Conservation (phyloP, 169 alveolate species). For the Eimeria acervulina region DNA sequence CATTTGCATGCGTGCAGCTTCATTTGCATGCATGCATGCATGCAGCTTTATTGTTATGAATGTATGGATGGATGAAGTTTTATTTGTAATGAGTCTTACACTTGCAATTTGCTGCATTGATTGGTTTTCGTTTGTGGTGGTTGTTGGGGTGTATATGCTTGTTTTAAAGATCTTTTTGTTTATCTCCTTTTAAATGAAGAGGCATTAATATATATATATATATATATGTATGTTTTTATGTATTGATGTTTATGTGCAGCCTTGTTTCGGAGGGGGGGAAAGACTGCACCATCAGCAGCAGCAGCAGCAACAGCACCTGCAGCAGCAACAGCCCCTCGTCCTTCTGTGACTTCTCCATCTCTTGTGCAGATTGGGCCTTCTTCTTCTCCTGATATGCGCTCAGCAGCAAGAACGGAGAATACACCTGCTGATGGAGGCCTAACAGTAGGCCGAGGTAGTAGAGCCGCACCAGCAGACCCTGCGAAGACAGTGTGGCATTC, state of each 20-base stretch:
- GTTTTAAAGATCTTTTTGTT: neutral
- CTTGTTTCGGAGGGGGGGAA: neutral
- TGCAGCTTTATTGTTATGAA: neutral
- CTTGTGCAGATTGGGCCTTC: neutral
- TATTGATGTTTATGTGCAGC: neutral
- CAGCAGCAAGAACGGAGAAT: neutral
- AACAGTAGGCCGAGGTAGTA: neutral
- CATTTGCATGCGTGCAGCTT: neutral
- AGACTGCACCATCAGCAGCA: slow-evolving; percentile 6
- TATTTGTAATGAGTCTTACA: too few species aligned
- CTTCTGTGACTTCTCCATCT: neutral
- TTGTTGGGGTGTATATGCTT: too few species aligned
- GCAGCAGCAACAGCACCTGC: neutral
- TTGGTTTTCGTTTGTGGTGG: too few species aligned
- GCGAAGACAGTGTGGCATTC: slow-evolving; percentile 33
- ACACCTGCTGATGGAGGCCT: neutral
- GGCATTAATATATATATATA: too few species aligned
- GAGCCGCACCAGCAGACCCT: neutral
- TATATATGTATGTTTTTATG: neutral
- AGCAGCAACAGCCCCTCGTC: neutral
- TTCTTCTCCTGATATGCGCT: neutral
- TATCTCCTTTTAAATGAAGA: too few species aligned
- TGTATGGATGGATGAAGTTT: too few species aligned
- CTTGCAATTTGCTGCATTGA: too few species aligned
- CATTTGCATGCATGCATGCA: too few species aligned